These are phyloP conservation scores for Phytophthora sojae DNA, from an alignment of 352 stramenopile genomes.

Conservation along the genomic window DNA sequence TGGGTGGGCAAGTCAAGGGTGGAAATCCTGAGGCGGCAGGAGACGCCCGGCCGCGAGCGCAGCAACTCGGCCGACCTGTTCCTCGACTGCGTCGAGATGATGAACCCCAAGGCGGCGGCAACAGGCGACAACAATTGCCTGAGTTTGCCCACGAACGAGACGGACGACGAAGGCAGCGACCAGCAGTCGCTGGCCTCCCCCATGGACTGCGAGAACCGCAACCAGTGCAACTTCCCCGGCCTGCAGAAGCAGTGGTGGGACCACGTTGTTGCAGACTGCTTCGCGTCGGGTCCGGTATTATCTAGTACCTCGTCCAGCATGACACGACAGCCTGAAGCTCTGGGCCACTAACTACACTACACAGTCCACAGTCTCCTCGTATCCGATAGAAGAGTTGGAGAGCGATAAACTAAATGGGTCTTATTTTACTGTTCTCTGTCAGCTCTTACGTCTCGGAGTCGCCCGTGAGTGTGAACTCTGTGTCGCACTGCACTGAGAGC, in stretches of 20 bases:
- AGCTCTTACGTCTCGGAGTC: conserved; percentile 42
- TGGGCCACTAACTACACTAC: conserved; percentile 10
- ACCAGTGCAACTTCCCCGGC: conserved; percentile 22
- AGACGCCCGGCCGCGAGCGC: conserved; percentile 44
- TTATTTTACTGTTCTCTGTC: conserved; percentile 14
- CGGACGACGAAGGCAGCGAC: conserved; percentile 38
- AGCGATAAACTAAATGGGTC: conserved; percentile 10
- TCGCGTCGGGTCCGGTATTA: conserved; percentile 4
- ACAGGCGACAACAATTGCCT: not conserved
- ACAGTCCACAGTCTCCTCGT: not conserved
- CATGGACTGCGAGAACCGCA: conserved; percentile 32
- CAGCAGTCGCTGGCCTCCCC: conserved; percentile 22
- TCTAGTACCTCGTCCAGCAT: not conserved
- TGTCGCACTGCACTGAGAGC: conserved; percentile 83
- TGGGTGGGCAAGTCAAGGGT: conserved; percentile 57
- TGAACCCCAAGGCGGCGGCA: conserved; percentile 52
- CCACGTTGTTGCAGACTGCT: conserved; percentile 16
- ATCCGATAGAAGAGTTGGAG: not conserved
- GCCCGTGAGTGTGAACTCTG: conserved; percentile 75
- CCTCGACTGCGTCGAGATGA: conserved; percentile 78
- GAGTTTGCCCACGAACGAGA: conserved; percentile 20
- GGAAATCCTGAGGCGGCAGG: conserved; percentile 46
- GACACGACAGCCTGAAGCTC: conserved; percentile 11
- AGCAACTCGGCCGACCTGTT: conserved; percentile 88
- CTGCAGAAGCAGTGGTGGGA: conserved; percentile 36